Percentiles rank a stretch among this genome's conserved stretches.
Conservation (phyloP, 2,329 filamentous ascomycete species). For the Furcasterigmium furcatum region DNA sequence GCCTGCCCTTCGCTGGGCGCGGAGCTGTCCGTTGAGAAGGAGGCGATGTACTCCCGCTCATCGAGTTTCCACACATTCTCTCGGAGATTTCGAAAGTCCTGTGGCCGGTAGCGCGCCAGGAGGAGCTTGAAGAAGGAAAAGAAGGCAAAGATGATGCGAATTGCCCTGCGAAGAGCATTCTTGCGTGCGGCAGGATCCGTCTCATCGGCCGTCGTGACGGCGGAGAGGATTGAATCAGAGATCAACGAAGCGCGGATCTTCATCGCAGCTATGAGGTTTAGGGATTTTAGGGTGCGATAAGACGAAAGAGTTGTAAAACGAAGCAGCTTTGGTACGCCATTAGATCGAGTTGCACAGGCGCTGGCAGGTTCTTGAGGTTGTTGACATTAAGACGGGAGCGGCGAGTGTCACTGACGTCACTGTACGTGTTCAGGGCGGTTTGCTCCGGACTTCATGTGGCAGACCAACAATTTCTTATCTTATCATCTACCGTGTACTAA, state of each 20-base stretch:
- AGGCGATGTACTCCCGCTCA: constrained; percentile 33
- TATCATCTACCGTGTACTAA: background rate
- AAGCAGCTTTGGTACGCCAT: too few species aligned
- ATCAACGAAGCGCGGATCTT: constrained; percentile 36
- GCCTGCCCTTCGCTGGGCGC: constrained; percentile 47
- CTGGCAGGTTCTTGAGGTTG: too few species aligned
- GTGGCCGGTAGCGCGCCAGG: constrained; percentile 20
- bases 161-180: constrained; percentile 16
- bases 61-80: constrained; percentile 25
- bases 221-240: constrained; percentile 55
- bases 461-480: too few species aligned
- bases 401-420: background rate
- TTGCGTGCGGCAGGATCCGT: constrained; percentile 4
- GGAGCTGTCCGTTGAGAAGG: constrained; percentile 24
- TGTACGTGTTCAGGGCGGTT: background rate
- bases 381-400: too few species aligned
- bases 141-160: constrained; percentile 27
- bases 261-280: constrained; percentile 18
- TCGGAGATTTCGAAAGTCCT: constrained; percentile 23
- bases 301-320: too few species aligned
- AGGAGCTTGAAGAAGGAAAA: constrained; percentile 28
- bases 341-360: too few species aligned
- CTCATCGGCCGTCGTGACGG: constrained; percentile 43
- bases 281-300: too few species aligned
- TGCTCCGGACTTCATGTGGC: too few species aligned